Evolutionary conservation across 495 filamentous ascomycete species (phyloP).

Genomic region (Lophiostoma macrostomum): DNA sequence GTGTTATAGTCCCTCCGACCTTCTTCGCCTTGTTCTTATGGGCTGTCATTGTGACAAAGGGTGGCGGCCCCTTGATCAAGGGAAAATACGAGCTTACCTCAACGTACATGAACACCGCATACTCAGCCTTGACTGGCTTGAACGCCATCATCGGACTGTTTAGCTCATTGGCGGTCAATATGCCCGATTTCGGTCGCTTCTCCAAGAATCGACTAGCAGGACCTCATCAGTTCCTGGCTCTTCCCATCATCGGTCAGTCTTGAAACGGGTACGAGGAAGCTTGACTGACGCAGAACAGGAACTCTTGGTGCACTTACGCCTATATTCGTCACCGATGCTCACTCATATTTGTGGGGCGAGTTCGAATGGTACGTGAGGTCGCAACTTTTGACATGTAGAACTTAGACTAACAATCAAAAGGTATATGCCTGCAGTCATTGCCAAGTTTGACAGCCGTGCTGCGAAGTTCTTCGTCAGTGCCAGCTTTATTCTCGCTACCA

Average conservation of each 20-base stretch:
- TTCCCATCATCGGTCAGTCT: constrained; percentile 40
- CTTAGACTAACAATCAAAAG: constrained; percentile 4
- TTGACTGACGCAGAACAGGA: background rate
- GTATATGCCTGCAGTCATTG: constrained; percentile 43
- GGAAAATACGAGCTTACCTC: constrained; percentile 41
- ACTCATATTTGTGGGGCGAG: constrained; percentile 41
- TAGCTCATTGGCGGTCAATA: constrained; percentile 46
- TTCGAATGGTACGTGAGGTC: constrained; percentile 38
- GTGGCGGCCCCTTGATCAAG: constrained; percentile 37
- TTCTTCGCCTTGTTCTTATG: constrained; percentile 37
- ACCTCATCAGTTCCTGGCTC: constrained; percentile 42
- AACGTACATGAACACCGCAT: constrained; percentile 44
- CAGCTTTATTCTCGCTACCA: constrained; percentile 45
- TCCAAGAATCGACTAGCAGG: constrained; percentile 40
- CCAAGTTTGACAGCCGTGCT: constrained; percentile 44
- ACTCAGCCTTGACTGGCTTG: constrained; percentile 44
- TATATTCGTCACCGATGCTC: constrained; percentile 44
- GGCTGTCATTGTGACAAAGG: constrained; percentile 33
- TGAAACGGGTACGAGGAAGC: too few species aligned
- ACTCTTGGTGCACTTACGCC: constrained; percentile 44
- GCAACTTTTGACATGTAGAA: background rate
- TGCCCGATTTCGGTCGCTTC: constrained; percentile 45
- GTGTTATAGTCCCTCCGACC: constrained; percentile 33
- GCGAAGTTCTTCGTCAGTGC: constrained; percentile 44
- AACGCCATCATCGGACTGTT: constrained; percentile 49